Evolutionary conservation across 345 rosid genomes (phyloP), one percentile per base, ranked within the genome.

Genomic region (Theobroma cacao): DNA sequence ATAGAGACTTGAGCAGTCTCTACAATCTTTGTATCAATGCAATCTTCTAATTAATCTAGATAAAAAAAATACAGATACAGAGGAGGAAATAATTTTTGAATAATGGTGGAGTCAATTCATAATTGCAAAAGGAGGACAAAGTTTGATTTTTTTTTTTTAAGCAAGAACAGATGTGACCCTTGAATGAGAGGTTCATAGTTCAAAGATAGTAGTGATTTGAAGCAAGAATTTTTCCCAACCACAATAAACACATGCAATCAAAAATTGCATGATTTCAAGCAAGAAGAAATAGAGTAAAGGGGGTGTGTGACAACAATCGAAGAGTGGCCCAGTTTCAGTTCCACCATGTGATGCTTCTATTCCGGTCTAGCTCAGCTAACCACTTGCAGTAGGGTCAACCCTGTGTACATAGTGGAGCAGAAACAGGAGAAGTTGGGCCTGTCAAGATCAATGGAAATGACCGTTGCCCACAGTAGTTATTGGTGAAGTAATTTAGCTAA

Each of bases 381-480:
- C 40, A 52, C 47, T 72, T n/a, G 62, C 31, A 34, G 47, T 72
- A 72, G 62, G 75, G 75, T 52, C 75, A 72, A 52, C 47, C 47
- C 13, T 11, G 41, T 48, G 60, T 7, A 7, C n/a, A n/a, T 28
- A 26, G 40, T 70, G 74, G 59, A 70, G 59, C 74, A 47, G 74
- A 47, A 72, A 31, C 30, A 33, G 31, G n/a, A n/a, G n/a, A 41
- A 41, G 10, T 41, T 41, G 45, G 45, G 10, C 10, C 45, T 41
- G 45, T 41, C 45, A n/a, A 2, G 26, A 30, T 58, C 75, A 72
- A 71, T 18, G 10, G 24, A 31, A 33, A 62, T 15, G 22, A 48
- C 66, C 66, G 15, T n/a, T 41, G 45, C 45, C 45, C 7, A 9
- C 10, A 41, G 7, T 41, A 1, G 9, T 41, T 7, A 41, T 41